phyloP scores from a whole-genome alignment of 2,329 filamentous ascomycete genomes.

The Sordariomycetes sp. region DNA sequence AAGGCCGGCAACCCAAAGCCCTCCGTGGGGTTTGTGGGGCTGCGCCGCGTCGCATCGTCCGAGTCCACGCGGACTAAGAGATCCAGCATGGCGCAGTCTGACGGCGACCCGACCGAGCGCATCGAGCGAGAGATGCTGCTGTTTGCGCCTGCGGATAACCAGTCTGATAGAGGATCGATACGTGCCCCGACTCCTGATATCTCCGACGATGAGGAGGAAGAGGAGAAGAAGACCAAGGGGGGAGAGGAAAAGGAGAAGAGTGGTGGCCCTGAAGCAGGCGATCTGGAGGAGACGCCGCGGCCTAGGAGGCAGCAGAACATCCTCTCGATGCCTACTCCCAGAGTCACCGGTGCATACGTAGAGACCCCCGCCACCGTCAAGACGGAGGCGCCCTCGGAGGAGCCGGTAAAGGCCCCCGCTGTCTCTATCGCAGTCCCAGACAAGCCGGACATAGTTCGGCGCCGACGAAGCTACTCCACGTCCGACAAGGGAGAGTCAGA shows the following conservation, averaged over 20 bases:
- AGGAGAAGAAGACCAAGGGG: conserved; percentile 33
- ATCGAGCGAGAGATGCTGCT: conserved; percentile 46
- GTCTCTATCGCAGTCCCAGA: not conserved
- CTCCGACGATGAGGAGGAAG: conserved; percentile 28
- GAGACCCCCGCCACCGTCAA: conserved; percentile 41
- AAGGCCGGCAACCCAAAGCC: conserved; percentile 21
- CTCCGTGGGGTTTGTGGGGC: conserved; percentile 34
- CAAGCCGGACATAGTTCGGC: not conserved
- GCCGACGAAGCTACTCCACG: not conserved
- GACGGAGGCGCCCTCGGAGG: conserved; percentile 16
- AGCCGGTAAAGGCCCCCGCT: conserved; percentile 22
- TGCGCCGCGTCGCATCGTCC: conserved; percentile 29
- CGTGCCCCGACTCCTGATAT: conserved; percentile 32
- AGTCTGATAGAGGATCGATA: conserved; percentile 44
- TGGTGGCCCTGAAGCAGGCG: conserved; percentile 43
- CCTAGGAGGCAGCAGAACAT: conserved; percentile 29
- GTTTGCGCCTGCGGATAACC: conserved; percentile 42
- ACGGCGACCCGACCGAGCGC: conserved; percentile 43
- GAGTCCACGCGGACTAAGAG: conserved; percentile 38
- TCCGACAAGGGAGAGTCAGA: conserved; percentile 1
- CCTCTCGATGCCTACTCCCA: conserved; percentile 39
- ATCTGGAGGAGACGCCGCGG: conserved; percentile 47
- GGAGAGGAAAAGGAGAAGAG: not conserved
- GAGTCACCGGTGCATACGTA: conserved; percentile 43
- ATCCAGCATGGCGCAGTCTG: conserved; percentile 35